Evolutionary conservation across 805 yeast genomes (phyloP).

Genomic region (Starmerella bacillaris): DNA sequence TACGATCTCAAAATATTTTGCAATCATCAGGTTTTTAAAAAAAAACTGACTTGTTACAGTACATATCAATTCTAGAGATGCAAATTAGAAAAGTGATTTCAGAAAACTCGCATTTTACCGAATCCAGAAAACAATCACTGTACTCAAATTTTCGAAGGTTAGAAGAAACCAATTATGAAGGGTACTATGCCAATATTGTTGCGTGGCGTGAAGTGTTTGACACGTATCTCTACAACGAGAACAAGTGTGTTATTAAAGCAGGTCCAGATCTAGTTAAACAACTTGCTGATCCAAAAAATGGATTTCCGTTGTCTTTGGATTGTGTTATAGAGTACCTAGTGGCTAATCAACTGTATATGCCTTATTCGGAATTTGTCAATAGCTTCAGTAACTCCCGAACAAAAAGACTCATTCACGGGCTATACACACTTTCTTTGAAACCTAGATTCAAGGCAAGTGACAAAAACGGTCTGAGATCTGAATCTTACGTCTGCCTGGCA

Average conservation of each 20-base stretch:
- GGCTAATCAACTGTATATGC: too few relatives aligned
- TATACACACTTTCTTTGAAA: too few relatives aligned
- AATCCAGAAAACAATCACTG: conserved; percentile 29
- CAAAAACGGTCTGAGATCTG: too few relatives aligned
- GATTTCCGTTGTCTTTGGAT: conserved; percentile 21
- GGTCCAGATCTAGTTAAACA: conserved; percentile 15
- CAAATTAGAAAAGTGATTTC: not conserved
- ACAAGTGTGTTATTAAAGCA: conserved; percentile 18
- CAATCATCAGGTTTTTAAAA: not conserved
- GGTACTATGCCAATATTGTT: conserved; percentile 31
- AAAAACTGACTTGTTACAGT: not conserved
- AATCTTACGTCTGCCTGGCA: too few relatives aligned
- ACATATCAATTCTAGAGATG: not conserved
- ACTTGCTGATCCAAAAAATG: conserved; percentile 17
- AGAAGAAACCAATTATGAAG: conserved; percentile 30
- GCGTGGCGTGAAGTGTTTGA: conserved; percentile 30
- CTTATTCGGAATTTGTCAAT: too few relatives aligned
- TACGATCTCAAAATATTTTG: not conserved
- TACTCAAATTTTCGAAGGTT: conserved; percentile 32
- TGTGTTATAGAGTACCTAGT: conserved; percentile 21
- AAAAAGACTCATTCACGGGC: too few relatives aligned
- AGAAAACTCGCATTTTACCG: conserved; percentile 24
- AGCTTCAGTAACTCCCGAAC: too few relatives aligned
- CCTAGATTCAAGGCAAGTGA: too few relatives aligned
- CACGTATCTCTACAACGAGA: conserved; percentile 17